These are phyloP conservation scores for Solanum hybrid DNA, from an alignment of 305 asterid genomes.

Conservation along the genomic window DNA sequence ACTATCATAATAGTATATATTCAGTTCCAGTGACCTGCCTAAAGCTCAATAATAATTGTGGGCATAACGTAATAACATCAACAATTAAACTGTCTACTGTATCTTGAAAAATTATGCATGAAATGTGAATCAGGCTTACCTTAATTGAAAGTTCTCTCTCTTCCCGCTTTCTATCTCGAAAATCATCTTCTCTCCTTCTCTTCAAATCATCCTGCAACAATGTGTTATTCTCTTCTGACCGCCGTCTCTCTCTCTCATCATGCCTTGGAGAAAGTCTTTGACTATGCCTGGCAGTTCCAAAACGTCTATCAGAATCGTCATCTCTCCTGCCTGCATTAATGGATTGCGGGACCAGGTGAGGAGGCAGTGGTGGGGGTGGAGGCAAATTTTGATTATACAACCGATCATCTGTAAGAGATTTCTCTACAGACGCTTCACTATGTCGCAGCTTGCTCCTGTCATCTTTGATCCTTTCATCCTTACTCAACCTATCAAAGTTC, in stretches of 20 bases:
- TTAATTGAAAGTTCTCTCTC: slow-evolving; percentile 67
- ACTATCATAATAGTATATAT: background rate
- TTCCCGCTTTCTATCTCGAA: slow-evolving; percentile 88
- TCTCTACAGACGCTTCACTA: slow-evolving; percentile 51
- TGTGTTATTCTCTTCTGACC: slow-evolving; percentile 82
- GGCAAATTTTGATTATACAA: slow-evolving; percentile 77
- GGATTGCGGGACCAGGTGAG: slow-evolving; percentile 79
- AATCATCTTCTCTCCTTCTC: slow-evolving; percentile 89
- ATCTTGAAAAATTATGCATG: background rate
- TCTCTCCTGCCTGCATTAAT: slow-evolving; percentile 65
- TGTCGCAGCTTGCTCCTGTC: slow-evolving; percentile 64
- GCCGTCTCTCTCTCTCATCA: slow-evolving; percentile 84
- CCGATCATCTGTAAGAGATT: slow-evolving; percentile 65
- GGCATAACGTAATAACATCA: background rate
- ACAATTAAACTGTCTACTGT: background rate
- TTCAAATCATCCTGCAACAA: slow-evolving; percentile 71
- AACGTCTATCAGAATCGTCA: slow-evolving; percentile 87
- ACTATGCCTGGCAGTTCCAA: slow-evolving; percentile 65
- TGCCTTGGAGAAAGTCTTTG: slow-evolving; percentile 95
- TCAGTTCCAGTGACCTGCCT: background rate
- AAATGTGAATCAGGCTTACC: slow-evolving; percentile 33
- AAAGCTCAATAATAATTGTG: background rate
- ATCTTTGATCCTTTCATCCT: slow-evolving; percentile 76
- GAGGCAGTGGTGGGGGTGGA: slow-evolving; percentile 99
- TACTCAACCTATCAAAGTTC: slow-evolving; percentile 61